A percentile compares a stretch with the other conserved stretches of the same genome.
phyloP scores from a whole-genome alignment of 2,329 filamentous ascomycete genomes.

The Alternaria ethzedia region DNA sequence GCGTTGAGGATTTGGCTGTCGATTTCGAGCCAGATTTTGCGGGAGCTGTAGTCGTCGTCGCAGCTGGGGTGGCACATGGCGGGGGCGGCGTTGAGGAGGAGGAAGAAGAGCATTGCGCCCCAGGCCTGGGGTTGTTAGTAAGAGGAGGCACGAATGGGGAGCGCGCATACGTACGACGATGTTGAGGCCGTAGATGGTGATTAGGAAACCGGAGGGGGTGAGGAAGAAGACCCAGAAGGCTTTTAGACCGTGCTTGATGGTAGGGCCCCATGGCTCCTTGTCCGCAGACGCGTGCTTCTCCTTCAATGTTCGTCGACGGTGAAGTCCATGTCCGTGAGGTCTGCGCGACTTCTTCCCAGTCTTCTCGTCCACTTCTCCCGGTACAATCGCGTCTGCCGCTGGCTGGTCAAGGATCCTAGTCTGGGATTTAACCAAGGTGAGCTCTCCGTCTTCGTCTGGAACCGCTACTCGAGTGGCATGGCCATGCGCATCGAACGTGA shows the following conservation, averaged over 20 bases:
- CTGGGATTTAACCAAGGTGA: conserved; percentile 8
- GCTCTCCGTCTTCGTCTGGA: conserved; percentile 17
- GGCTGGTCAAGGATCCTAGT: conserved; percentile 15
- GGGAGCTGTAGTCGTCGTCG: conserved; percentile 73
- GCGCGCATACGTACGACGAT: conserved; percentile 58
- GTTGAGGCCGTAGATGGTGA: conserved; percentile 80
- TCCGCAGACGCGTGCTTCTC: conserved; percentile 24
- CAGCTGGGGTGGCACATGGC: conserved; percentile 76
- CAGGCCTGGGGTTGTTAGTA: conserved; percentile 60
- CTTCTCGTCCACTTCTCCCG: not conserved
- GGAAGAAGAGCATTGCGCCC: conserved; percentile 88
- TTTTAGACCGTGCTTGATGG: conserved; percentile 62
- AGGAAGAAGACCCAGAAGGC: conserved; percentile 74
- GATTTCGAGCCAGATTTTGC: conserved; percentile 82
- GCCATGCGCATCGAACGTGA: conserved; percentile 24
- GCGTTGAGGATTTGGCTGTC: conserved; percentile 84
- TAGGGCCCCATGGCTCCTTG: conserved; percentile 59
- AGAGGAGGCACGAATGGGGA: fast-evolving
- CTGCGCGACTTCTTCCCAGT: not conserved
- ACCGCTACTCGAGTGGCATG: conserved; percentile 21
- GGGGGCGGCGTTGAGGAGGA: conserved; percentile 76
- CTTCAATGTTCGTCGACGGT: conserved; percentile 14
- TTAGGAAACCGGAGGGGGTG: conserved; percentile 76
- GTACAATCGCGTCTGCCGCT: not conserved
- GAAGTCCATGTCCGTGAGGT: not conserved